Base-by-base conservation (phyloP, 176 grass and related monocot genomes). In the Musa troglodytarum region DNA sequence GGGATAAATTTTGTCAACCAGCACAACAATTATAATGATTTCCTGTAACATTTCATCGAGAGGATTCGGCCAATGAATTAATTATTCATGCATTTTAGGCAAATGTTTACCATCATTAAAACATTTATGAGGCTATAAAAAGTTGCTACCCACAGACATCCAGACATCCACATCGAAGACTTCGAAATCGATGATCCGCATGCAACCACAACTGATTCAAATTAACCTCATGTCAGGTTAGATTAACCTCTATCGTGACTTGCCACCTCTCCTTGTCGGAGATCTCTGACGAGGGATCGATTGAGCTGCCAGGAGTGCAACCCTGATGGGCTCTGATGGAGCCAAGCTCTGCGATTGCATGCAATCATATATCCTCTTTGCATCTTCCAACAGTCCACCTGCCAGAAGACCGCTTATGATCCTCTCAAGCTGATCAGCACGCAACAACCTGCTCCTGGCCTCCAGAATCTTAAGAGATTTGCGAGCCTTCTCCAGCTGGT, bases 381-480 rank as follows among this genome's bases (percentile, higher is more conserved):
- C 90, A 54, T 93, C 86, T 19, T 93, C 84, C 11, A 61, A 49
- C 43, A 85, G 81, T 10, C 90, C 86, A 59, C 90, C 90, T 5
- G 75, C 71, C 0, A 80, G n/a, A 72, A 98, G 90, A 65, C 82
- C 82, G 21, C 10, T 71, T 69, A 83, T 76, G 80, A 98, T 68
- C 86, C 86, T 84, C 65, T 98, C 88, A 76, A 91, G 85, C 66
- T 98, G 90, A 79, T 85, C 69, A 78, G 73, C 81, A 16, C 64
- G 87, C 78, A 98, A 75, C 29, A 85, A 52, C 68, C 63, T 62
- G 69, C 89, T 93, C 84, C 86, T 93, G 29, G 82, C 82, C 22
- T 93, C 90, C 72, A 98, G 82, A 64, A 98, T 71, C 88, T 87
- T 97, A 54, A 93, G 80, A 54, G 86, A 88, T 56, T 76, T 88